These are phyloP conservation scores for Anaeromyces robustus DNA, from an alignment of 192 early-diverging fungal species.

Conservation along the genomic window DNA sequence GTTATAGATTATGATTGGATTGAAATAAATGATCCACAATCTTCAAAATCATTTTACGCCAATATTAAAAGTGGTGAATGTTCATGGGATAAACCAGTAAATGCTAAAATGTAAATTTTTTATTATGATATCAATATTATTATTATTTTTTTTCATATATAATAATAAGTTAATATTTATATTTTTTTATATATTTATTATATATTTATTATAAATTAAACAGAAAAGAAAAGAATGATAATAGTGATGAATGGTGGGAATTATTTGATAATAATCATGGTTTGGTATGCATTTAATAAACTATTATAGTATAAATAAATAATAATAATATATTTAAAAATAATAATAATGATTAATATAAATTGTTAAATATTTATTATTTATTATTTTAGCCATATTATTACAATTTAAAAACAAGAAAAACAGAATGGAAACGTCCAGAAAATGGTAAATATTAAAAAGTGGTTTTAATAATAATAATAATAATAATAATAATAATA, in stretches of 20 bases:
- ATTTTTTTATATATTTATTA: background rate
- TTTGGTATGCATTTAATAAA: conserved; percentile 16
- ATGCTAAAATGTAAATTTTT: conserved; percentile 38
- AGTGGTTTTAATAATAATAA: too few relatives aligned
- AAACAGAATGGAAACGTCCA: conserved; percentile 80
- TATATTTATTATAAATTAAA: background rate
- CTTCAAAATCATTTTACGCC: conserved; percentile 30
- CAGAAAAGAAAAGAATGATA: conserved; percentile 18
- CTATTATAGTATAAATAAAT: conserved; percentile 1
- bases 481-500: too few relatives aligned
- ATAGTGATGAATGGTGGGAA: conserved; percentile 91
- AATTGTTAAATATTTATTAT: background rate
- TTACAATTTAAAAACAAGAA: conserved; percentile 72
- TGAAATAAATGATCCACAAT: conserved; percentile 22
- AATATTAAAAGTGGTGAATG: conserved; percentile 67
- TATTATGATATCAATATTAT: too few relatives aligned
- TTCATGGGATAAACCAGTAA: conserved; percentile 41
- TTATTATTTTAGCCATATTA: conserved; percentile 53
- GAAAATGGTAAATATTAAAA: conserved; percentile 36
- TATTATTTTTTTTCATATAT: too few relatives aligned
- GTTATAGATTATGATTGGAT: background rate
- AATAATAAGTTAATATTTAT: too few relatives aligned
- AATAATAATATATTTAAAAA: background rate
- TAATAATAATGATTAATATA: too few relatives aligned
- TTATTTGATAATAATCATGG: conserved; percentile 71